Conservation (phyloP, 1,284 basidiomycete genomes). For the Tausonia pullulans region DNA sequence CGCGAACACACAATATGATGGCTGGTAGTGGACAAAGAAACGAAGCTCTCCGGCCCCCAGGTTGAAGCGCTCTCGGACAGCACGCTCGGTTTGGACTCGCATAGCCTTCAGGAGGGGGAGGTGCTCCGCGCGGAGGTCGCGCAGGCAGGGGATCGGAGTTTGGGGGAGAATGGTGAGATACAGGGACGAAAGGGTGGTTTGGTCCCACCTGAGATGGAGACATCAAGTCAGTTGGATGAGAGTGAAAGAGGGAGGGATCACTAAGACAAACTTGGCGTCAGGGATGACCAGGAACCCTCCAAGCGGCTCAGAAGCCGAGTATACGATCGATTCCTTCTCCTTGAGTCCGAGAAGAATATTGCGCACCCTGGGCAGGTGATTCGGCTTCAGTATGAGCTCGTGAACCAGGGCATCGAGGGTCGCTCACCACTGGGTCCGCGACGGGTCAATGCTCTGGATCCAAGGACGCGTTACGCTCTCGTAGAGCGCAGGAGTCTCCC, state of each 20-base stretch:
- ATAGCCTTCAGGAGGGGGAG: slow-evolving; percentile 60
- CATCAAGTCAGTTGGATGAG: background rate
- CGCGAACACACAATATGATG: slow-evolving; percentile 63
- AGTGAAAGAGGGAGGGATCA: background rate
- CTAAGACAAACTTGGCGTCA: slow-evolving; percentile 59
- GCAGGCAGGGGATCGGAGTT: slow-evolving; percentile 52
- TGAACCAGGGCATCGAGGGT: background rate
- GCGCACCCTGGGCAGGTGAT: slow-evolving; percentile 51
- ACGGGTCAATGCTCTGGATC: slow-evolving; percentile 57
- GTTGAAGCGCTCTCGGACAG: slow-evolving; percentile 57
- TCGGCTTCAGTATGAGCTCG: background rate
- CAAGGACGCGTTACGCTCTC: slow-evolving; percentile 60
- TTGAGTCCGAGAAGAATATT: slow-evolving; percentile 71
- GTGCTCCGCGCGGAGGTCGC: slow-evolving; percentile 57
- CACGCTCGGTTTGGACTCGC: slow-evolving; percentile 46
- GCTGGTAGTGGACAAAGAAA: slow-evolving; percentile 90
- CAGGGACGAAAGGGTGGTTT: slow-evolving; percentile 44
- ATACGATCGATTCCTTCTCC: slow-evolving; percentile 71
- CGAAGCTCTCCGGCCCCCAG: slow-evolving; percentile 56
- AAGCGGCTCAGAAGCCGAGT: slow-evolving; percentile 42
- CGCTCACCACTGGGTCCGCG: slow-evolving; percentile 66
- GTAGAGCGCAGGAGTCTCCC: slow-evolving; percentile 70
- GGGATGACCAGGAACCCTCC: slow-evolving; percentile 69
- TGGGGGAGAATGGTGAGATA: slow-evolving; percentile 64
- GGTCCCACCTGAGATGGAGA: slow-evolving; percentile 48